Evolutionary conservation across 2,329 filamentous ascomycete genomes (phyloP), one percentile per base, ranked within the genome.

Genomic region (Piedraia hortae): DNA sequence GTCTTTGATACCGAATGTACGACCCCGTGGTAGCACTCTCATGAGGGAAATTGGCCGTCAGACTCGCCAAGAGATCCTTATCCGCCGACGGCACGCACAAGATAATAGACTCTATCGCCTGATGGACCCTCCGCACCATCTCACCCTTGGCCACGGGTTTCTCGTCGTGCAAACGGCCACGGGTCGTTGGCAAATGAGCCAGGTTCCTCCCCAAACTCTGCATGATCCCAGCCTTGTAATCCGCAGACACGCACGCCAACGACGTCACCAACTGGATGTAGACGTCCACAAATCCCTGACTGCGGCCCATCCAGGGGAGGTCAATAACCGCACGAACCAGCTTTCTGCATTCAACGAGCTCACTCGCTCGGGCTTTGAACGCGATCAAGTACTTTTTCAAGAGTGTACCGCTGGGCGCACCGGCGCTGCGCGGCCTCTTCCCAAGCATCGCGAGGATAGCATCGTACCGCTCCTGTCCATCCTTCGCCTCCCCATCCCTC

Each of bases 1-100:
- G 90, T 35, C 70, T 59, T 26, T 90, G 69, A 38, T 88, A 97
- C n/a, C 68, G 64, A 33, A 82, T 62, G 41, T 90, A 78, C n/a
- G 62, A 56, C 31, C 66, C 67, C 29, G 70, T 69, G 3, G 68
- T 63, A 23, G 89, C 74, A 21, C 71, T 25, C 21, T 45, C 40
- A 18, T 38, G 40, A 8, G 42, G 42, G 18, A 42, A 45, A 20
- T 39, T 32, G 16, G 33, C 23, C 26, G 34, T 34, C 8, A 45
- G 25, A 11, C 33, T 28, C 18, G 62, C 58, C 16, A 69, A 62
- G 14, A 91, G 50, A 2, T 69, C 58, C 16, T 63, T 55, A 29
- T 66, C 67, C 4, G 73, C 71, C 14, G 78, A 71, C 3, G 85
- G 80, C 25, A 88, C 72, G 26, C 89, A 62, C 34, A 65, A 60